A percentile compares a stretch with the other conserved stretches of the same genome.
phyloP scores from a whole-genome alignment of 306 rosid genomes.

The Glycyrrhiza uralensis region DNA sequence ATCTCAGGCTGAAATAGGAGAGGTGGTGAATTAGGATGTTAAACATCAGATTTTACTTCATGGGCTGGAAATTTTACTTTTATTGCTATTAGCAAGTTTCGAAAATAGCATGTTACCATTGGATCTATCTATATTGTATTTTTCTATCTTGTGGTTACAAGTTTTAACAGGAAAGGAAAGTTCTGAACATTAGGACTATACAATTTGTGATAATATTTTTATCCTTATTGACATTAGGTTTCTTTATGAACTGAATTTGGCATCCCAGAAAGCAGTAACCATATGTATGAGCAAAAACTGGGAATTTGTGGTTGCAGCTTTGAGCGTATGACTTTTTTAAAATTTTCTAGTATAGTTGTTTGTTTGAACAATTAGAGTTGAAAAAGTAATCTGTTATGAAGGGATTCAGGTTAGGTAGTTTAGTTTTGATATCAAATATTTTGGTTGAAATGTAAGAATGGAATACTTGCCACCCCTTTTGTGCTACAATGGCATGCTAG shows the following conservation, averaged over 20 bases:
- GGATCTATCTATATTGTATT: slow-evolving; percentile 14
- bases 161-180: slow-evolving; percentile 21
- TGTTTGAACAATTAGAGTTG: background rate
- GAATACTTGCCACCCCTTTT: too few relatives aligned
- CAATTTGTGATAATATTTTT: background rate
- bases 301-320: slow-evolving; percentile 11
- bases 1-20: slow-evolving; percentile 26
- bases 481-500: too few relatives aligned
- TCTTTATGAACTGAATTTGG: slow-evolving; percentile 1
- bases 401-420: background rate
- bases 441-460: slow-evolving; percentile 9
- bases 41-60: slow-evolving; percentile 1
- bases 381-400: background rate
- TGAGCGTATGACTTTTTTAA: background rate
- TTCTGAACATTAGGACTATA: background rate
- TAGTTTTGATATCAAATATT: background rate
- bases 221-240: background rate
- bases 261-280: background rate
- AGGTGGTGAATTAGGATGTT: slow-evolving; percentile 14
- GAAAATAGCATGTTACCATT: slow-evolving; percentile 3
- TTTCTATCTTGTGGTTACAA: slow-evolving; percentile 9
- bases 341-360: background rate
- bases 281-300: background rate
- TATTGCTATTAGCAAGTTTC: background rate
- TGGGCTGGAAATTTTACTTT: background rate